phyloP scores from a whole-genome alignment of 805 yeast genomes.

The Lipomyces sp. region DNA sequence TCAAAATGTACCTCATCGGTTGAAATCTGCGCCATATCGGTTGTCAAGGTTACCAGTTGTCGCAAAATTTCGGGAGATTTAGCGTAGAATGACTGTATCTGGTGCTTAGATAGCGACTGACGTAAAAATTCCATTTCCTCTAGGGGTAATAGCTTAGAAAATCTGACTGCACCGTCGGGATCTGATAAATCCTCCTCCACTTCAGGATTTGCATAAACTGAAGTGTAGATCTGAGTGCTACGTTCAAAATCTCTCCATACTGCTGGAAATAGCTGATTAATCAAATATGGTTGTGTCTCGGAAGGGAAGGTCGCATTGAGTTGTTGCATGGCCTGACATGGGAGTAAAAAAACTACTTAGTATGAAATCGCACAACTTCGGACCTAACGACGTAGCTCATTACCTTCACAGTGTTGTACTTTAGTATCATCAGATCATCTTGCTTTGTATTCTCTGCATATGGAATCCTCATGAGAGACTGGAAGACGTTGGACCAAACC shows the following conservation, averaged over 20 bases:
- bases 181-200: constrained; percentile 20
- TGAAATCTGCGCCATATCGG: constrained; percentile 45
- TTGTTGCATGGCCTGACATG: constrained; percentile 18
- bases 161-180: constrained; percentile 21
- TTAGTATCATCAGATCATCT: constrained; percentile 9
- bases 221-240: constrained; percentile 2
- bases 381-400: neutral
- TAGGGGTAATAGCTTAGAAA: constrained; percentile 7
- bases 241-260: constrained; percentile 20
- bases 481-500: constrained; percentile 19
- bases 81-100: constrained; percentile 2
- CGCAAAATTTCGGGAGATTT: constrained; percentile 2
- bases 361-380: neutral
- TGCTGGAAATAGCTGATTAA: constrained; percentile 13
- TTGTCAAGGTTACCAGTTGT: constrained; percentile 32
- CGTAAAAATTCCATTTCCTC: constrained; percentile 24
- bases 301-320: constrained; percentile 21
- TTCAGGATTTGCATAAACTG: constrained; percentile 6
- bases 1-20: constrained; percentile 10
- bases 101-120: constrained; percentile 3
- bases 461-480: neutral
- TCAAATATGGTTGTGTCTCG: constrained; percentile 6
- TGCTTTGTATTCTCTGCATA: neutral
- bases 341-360: neutral
- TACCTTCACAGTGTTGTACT: constrained; percentile 19